Evolutionary conservation across 371 early-diverging fungal genomes (phyloP), one percentile per base, ranked within the genome.

Genomic region (Paramicrosporidium saccamoebae): DNA sequence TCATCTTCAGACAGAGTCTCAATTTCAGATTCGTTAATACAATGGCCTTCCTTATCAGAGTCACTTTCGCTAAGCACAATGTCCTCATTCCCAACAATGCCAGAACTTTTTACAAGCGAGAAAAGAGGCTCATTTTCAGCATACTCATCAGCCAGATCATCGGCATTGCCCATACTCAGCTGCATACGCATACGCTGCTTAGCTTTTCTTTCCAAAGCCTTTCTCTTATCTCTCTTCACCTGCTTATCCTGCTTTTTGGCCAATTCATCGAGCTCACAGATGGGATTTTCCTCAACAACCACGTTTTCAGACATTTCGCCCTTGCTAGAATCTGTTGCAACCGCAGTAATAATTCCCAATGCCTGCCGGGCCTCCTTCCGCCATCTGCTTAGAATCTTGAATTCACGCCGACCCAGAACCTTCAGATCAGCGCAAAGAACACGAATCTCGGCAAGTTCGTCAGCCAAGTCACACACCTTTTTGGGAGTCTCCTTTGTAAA

Each of bases 321-420:
- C 27, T 39, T 27, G 18, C n/a, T n/a, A n/a, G n/a, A n/a, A n/a
- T n/a, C n/a, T n/a, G n/a, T n/a, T n/a, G n/a, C n/a, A n/a, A n/a
- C n/a, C n/a, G n/a, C n/a, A n/a, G n/a, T n/a, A n/a, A n/a, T n/a
- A n/a, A n/a, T n/a, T n/a, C n/a, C 26, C 27, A 35, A 32, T 14
- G 46, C 40, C 27, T 60, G 47, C 25, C 74, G 59, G 12, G 79
- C 44, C 3, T 35, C 37, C 11, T 55, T 44, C 22, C 84, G 55
- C 94, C 94, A 92, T 35, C 63, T 68, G 26, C 86, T 50, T 28
- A 92, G 33, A 8, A 32, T 36, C 44, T 68, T 72, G 37, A 84
- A 84, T 28, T 92, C 92, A 40, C 59, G 58, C 36, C 71, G 75
- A 19, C 82, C 82, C 8, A 92, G 49, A 2, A 84, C 73, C 35